Evolutionary conservation across 1,284 basidiomycete species (phyloP).

Genomic region (Ceratobasidium sp.): DNA sequence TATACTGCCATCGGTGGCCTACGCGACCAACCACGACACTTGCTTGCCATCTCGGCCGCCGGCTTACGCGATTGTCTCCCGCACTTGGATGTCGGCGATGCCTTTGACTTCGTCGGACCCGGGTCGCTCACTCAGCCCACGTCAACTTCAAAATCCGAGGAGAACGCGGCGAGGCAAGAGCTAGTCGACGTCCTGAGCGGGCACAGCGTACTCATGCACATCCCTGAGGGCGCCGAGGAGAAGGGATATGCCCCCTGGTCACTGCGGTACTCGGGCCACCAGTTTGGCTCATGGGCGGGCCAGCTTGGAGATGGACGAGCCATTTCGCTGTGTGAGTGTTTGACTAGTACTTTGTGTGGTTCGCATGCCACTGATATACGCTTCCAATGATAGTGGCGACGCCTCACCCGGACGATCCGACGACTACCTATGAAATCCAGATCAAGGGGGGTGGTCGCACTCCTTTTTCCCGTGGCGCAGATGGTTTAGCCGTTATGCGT

Average conservation of each 20-base stretch:
- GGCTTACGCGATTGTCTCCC: slow-evolving; percentile 80
- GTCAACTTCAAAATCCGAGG: slow-evolving; percentile 50
- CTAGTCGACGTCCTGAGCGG: slow-evolving; percentile 83
- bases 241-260: slow-evolving; percentile 84
- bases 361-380: slow-evolving; percentile 10
- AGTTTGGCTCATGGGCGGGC: slow-evolving; percentile 95
- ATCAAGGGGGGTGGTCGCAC: slow-evolving; percentile 94
- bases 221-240: slow-evolving; percentile 50
- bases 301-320: slow-evolving; percentile 96
- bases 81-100: slow-evolving; percentile 85
- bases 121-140: slow-evolving; percentile 57
- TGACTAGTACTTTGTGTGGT: neutral
- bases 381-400: slow-evolving; percentile 67
- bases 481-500: slow-evolving; percentile 90
- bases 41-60: slow-evolving; percentile 70
- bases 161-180: slow-evolving; percentile 62
- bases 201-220: slow-evolving; percentile 71
- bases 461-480: slow-evolving; percentile 88
- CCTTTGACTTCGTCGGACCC: slow-evolving; percentile 65
- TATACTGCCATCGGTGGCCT: slow-evolving; percentile 51
- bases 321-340: slow-evolving; percentile 74
- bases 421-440: slow-evolving; percentile 80
- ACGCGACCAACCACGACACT: slow-evolving; percentile 64
- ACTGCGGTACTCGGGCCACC: slow-evolving; percentile 86
- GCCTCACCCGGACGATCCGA: slow-evolving; percentile 65